A percentile compares a stretch with the other conserved stretches of the same genome.
Conservation (phyloP, 805 yeast genomes). For the Cyberlindnera japonica region DNA sequence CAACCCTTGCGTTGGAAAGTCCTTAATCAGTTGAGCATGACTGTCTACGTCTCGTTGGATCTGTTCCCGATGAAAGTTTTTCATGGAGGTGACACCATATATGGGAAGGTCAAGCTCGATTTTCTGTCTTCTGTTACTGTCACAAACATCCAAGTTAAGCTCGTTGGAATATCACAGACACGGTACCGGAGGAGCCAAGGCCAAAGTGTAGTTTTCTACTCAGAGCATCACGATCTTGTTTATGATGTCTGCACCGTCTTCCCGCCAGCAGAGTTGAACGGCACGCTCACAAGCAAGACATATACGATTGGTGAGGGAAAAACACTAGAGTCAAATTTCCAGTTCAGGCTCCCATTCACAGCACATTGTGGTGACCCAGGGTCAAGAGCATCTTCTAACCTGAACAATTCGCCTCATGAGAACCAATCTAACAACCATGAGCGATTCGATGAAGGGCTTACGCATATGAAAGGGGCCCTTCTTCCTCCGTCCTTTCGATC, state of each 20-base stretch:
- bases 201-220: not conserved
- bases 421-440: too few relatives aligned
- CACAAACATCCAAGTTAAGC: slow-evolving; percentile 8
- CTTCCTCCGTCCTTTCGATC: slow-evolving; percentile 7
- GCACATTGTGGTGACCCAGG: slow-evolving; percentile 5
- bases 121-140: not conserved
- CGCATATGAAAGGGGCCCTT: not conserved
- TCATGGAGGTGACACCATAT: slow-evolving; percentile 7
- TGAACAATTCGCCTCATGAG: too few relatives aligned
- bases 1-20: too few relatives aligned
- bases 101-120: slow-evolving; percentile 8
- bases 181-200: not conserved
- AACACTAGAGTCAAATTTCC: slow-evolving; percentile 5
- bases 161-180: slow-evolving; percentile 4
- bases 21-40: too few relatives aligned
- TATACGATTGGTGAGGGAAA: slow-evolving; percentile 5
- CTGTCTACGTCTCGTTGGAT: not conserved
- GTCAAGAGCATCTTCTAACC: slow-evolving; percentile 3
- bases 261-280: slow-evolving; percentile 4
- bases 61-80: slow-evolving; percentile 6
- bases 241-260: slow-evolving; percentile 8
- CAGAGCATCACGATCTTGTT: slow-evolving; percentile 7
- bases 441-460: not conserved
- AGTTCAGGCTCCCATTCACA: slow-evolving; percentile 7
- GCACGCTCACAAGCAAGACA: not conserved